Evolutionary conservation across 495 filamentous ascomycete genomes (phyloP).

Genomic region (Delitschia confertaspora): DNA sequence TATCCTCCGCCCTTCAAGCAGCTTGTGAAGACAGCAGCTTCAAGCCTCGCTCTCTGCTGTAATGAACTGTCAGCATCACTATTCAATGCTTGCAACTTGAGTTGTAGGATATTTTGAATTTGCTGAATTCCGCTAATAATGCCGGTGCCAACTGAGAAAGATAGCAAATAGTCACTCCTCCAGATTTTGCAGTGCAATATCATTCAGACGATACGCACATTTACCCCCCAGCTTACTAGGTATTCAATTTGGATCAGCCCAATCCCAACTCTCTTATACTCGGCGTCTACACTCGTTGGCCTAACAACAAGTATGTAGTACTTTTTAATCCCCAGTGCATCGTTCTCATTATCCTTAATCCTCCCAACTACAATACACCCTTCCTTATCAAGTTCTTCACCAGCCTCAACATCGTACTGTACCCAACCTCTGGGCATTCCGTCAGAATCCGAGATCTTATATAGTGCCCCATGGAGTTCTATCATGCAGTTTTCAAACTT

Average conservation of each 20-base stretch:
- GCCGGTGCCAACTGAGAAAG: too few species aligned
- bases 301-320: conserved; percentile 8
- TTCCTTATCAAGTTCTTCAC: conserved; percentile 3
- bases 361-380: conserved; percentile 5
- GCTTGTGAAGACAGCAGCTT: too few species aligned
- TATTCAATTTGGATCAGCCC: not conserved
- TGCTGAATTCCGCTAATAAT: too few species aligned
- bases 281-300: not conserved
- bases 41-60: too few species aligned
- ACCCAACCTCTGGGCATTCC: conserved; percentile 1
- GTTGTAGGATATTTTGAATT: too few species aligned
- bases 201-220: not conserved
- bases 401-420: conserved; percentile 6
- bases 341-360: not conserved
- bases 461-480: not conserved
- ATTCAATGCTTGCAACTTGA: too few species aligned
- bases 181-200: too few species aligned
- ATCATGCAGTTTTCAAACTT: conserved; percentile 1
- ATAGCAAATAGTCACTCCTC: too few species aligned
- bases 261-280: conserved; percentile 1
- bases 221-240: not conserved
- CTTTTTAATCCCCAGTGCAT: not conserved
- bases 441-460: conserved; percentile 5
- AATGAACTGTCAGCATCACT: too few species aligned
- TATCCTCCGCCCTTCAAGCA: too few species aligned